Percentiles rank a stretch among this genome's conserved stretches.
Evolutionary conservation across 306 rosid genomes (phyloP).

Genomic region (Cucurbita maxima): DNA sequence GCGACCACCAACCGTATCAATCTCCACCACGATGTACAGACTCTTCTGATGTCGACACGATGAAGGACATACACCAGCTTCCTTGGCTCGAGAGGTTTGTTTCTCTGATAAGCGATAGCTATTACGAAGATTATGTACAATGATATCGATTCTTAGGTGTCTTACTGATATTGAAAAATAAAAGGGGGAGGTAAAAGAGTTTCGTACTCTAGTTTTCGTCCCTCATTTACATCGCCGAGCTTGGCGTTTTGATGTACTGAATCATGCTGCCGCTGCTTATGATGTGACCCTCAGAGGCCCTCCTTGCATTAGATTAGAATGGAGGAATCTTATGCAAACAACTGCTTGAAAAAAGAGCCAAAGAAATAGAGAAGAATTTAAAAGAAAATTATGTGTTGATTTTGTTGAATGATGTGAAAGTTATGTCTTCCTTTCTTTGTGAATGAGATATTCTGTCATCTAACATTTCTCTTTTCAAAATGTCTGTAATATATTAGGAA

Average conservation of each 20-base stretch:
- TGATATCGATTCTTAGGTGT: slow-evolving; percentile 16
- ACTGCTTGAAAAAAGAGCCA: background rate
- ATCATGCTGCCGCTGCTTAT: slow-evolving; percentile 2
- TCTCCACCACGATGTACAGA: slow-evolving; percentile 89
- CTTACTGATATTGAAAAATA: slow-evolving; percentile 16
- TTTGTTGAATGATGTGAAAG: too few species aligned
- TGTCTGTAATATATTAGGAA: too few species aligned
- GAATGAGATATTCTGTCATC: too few species aligned
- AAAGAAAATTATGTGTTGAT: too few species aligned
- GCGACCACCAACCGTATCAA: slow-evolving; percentile 70
- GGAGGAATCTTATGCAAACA: slow-evolving; percentile 4
- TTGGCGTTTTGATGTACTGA: background rate
- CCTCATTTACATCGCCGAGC: slow-evolving; percentile 5
- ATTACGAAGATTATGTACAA: slow-evolving; percentile 66
- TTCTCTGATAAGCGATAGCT: slow-evolving; percentile 84
- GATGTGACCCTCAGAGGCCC: background rate
- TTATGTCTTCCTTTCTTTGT: too few species aligned
- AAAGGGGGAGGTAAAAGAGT: slow-evolving; percentile 26
- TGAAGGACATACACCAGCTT: slow-evolving; percentile 94
- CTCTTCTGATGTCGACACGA: slow-evolving; percentile 51
- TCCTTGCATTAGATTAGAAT: slow-evolving; percentile 1
- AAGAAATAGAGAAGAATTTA: background rate
- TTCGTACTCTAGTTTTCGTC: slow-evolving; percentile 27
- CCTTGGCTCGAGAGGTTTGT: slow-evolving; percentile 97
- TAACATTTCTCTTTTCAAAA: too few species aligned